Percentiles rank a stretch among this genome's conserved stretches.
Evolutionary conservation across 345 rosid species (phyloP).

Genomic region (Eucalyptus cloeziana): DNA sequence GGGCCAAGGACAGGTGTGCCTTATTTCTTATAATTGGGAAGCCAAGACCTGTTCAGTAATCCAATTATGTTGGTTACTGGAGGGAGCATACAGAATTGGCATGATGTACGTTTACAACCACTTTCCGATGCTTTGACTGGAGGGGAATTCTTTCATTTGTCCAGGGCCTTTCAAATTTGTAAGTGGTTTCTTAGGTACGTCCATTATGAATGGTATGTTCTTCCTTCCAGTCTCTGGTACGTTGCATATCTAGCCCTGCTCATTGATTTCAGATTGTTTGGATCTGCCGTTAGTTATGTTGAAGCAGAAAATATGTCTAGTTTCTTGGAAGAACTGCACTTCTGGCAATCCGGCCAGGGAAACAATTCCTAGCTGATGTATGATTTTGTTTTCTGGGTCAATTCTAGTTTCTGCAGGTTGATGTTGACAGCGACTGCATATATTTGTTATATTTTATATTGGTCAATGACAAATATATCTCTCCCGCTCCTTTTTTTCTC

Average conservation of each 20-base stretch:
- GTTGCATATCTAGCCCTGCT: neutral
- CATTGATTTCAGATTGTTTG: neutral
- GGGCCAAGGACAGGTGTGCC: constrained; percentile 99
- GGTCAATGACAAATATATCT: neutral
- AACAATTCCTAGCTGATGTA: neutral
- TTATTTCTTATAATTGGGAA: constrained; percentile 56
- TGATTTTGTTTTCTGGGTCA: neutral
- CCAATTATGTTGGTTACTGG: neutral
- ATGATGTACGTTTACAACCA: neutral
- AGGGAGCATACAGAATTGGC: neutral
- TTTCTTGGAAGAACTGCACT: neutral
- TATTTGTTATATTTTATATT: neutral
- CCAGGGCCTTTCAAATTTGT: neutral
- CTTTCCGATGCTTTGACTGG: neutral
- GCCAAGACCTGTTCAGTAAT: neutral
- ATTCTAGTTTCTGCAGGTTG: neutral
- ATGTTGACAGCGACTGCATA: neutral
- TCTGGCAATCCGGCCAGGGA: neutral
- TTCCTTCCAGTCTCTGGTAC: neutral
- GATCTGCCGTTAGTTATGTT: neutral
- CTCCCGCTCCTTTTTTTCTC: neutral
- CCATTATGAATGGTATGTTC: neutral
- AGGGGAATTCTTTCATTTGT: neutral
- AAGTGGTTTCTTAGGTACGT: neutral
- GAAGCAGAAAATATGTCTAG: neutral